phyloP scores from a whole-genome alignment of 805 yeast species.

The Candida tammaniensis region DNA sequence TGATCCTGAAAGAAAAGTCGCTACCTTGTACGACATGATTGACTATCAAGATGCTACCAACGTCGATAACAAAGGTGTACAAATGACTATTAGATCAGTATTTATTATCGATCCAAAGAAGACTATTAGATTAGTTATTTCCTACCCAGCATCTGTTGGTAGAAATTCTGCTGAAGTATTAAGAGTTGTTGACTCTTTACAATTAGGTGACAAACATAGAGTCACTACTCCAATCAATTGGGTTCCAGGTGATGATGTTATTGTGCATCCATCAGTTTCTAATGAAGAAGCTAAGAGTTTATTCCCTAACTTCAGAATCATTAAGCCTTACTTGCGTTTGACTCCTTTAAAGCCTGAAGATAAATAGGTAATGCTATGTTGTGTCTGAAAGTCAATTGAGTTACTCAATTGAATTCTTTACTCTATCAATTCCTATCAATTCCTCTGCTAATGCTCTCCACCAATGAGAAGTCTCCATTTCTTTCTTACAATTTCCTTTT shows the following conservation, averaged over 20 bases:
- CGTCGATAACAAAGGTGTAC: conserved; percentile 66
- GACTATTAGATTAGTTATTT: conserved; percentile 80
- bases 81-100: conserved; percentile 88
- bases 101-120: conserved; percentile 87
- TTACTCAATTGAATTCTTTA: too few species aligned
- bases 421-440: too few species aligned
- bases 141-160: conserved; percentile 93
- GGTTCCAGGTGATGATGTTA: conserved; percentile 87
- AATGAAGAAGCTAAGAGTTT: conserved; percentile 62
- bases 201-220: conserved; percentile 77
- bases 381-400: too few species aligned
- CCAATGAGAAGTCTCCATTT: too few species aligned
- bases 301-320: conserved; percentile 81
- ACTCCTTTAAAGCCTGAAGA: conserved; percentile 38
- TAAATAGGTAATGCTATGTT: conserved; percentile 1
- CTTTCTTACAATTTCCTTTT: too few species aligned
- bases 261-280: conserved; percentile 82
- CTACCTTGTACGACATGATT: conserved; percentile 67
- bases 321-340: conserved; percentile 87
- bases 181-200: conserved; percentile 86
- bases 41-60: conserved; percentile 68
- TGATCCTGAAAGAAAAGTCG: conserved; percentile 80
- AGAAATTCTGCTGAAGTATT: conserved; percentile 91
- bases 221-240: conserved; percentile 92
- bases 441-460: too few species aligned